A percentile compares a stretch with the other conserved stretches of the same genome.
Conservation (phyloP, 495 filamentous ascomycete species). For the Daldinia caldariorum region DNA sequence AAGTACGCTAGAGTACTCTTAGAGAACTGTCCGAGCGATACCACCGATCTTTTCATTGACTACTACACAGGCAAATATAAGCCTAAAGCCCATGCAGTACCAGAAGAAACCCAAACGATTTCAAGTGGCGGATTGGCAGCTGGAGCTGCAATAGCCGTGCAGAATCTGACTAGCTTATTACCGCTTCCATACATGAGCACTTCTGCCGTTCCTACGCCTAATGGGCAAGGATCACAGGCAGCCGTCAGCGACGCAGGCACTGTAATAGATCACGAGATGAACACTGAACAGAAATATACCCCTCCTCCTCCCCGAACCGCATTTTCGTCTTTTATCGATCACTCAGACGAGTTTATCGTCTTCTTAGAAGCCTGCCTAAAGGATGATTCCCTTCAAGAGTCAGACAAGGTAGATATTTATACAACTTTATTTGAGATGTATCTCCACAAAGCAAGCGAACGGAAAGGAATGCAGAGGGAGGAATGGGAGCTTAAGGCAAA, state of each 20-base stretch:
- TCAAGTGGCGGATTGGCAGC: constrained; percentile 61
- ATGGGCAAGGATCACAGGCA: constrained; percentile 48
- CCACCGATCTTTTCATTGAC: constrained; percentile 86
- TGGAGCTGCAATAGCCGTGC: constrained; percentile 74
- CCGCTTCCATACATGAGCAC: constrained; percentile 86
- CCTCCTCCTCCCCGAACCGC: constrained; percentile 86
- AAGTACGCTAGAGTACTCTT: constrained; percentile 92
- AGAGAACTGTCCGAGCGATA: constrained; percentile 79
- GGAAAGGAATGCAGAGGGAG: constrained; percentile 69
- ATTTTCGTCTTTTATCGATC: constrained; percentile 96
- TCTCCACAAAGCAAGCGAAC: constrained; percentile 82
- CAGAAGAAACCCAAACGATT: constrained; percentile 57
- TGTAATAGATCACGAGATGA: constrained; percentile 45
- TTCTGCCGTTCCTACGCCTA: constrained; percentile 57
- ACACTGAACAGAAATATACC: constrained; percentile 60
- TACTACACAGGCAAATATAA: constrained; percentile 90
- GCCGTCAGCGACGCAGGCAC: constrained; percentile 49
- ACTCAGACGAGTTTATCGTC: constrained; percentile 85
- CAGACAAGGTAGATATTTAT: constrained; percentile 84
- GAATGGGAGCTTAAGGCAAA: constrained; percentile 93
- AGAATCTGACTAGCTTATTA: constrained; percentile 83
- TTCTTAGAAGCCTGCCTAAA: constrained; percentile 88
- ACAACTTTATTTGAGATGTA: constrained; percentile 99
- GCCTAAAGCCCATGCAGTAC: constrained; percentile 72
- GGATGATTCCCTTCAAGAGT: constrained; percentile 69